Conservation (phyloP, 192 early-diverging fungal species). For the Entomortierella beljakovae region DNA sequence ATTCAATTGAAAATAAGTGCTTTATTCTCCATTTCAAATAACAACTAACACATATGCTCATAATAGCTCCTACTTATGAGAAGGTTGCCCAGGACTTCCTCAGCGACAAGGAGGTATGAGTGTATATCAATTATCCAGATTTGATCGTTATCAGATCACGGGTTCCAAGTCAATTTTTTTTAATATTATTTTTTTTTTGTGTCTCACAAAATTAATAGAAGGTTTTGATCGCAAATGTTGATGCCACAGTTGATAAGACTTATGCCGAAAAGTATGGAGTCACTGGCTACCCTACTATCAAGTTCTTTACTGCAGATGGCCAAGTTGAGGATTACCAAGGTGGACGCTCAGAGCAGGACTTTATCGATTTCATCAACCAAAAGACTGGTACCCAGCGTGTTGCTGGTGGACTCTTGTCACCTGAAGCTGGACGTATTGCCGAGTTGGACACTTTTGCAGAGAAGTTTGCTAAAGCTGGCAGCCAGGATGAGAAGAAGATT, state of each 20-base stretch:
- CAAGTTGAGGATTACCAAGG: slow-evolving; percentile 81
- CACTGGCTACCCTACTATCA: slow-evolving; percentile 91
- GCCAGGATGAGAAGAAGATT: slow-evolving; percentile 58
- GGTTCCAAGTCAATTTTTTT: background rate
- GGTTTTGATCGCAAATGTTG: slow-evolving; percentile 89
- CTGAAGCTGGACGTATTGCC: slow-evolving; percentile 71
- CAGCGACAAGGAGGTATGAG: slow-evolving; percentile 78
- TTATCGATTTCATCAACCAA: slow-evolving; percentile 93
- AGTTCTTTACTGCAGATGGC: slow-evolving; percentile 79
- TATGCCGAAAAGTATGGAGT: slow-evolving; percentile 80
- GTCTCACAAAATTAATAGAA: slow-evolving; percentile 16
- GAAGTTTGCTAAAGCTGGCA: slow-evolving; percentile 71
- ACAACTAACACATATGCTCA: background rate
- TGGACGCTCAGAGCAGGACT: slow-evolving; percentile 78
- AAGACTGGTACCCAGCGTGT: slow-evolving; percentile 85
- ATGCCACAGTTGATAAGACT: slow-evolving; percentile 80
- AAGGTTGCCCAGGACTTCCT: slow-evolving; percentile 89
- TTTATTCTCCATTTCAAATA: background rate
- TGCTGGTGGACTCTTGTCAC: slow-evolving; percentile 71
- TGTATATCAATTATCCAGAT: too few relatives aligned
- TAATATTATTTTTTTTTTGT: background rate
- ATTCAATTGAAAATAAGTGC: too few relatives aligned
- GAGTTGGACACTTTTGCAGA: slow-evolving; percentile 68
- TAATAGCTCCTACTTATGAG: slow-evolving; percentile 89
- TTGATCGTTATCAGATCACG: too few relatives aligned